Base-by-base conservation (phyloP, 2,329 filamentous ascomycete genomes). In the Epichloe bromicola region DNA sequence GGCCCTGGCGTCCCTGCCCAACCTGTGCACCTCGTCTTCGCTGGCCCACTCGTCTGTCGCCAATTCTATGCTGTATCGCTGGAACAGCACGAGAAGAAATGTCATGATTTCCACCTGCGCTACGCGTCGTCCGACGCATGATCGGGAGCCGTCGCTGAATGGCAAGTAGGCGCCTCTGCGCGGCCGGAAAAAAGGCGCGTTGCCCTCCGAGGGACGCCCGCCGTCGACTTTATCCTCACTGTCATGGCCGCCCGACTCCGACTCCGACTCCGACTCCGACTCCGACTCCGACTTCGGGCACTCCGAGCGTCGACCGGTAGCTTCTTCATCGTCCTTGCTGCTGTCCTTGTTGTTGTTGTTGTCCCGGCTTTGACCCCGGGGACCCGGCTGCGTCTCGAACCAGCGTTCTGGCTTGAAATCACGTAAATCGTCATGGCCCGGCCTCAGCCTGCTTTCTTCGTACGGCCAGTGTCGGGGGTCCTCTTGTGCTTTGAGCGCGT, bases 381-480 rank as follows among this genome's bases (percentile, higher is more conserved):
- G 23, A 55, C 55, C 55, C 33, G 56, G 5, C 58, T 50, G 12
- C 58, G 33, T 60, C 20, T 70, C 66, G 55, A 87, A 77, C 86
- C 87, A 90, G 42, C 86, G 76, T 64, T 87, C 82, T 0, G 86
- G 85, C 46, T 80, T 70, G 65, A 82, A 91, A 52, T 85, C 77
- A 49, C 83, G 72, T 1, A 86, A 66, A 58, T 90, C 85, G 47
- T 77, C 67, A 17, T 65, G 54, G 23, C 63, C 66, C 0, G 61
- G 66, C 1, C 67, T 67, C 19, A 74, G 60, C 54, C 67, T 69
- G 57, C 74, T 75, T 17, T 53, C 65, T 63, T 40, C 51, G 73
- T 62, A 12, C 12, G 85, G 85, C 86, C 87, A 91, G 64, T 83
- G 82, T 46, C 76, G 79, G 85, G 85, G 85, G 63, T 88, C 86